Conservation (phyloP, 1,139 yeast species). For the Yamadazyma friedrichii region DNA sequence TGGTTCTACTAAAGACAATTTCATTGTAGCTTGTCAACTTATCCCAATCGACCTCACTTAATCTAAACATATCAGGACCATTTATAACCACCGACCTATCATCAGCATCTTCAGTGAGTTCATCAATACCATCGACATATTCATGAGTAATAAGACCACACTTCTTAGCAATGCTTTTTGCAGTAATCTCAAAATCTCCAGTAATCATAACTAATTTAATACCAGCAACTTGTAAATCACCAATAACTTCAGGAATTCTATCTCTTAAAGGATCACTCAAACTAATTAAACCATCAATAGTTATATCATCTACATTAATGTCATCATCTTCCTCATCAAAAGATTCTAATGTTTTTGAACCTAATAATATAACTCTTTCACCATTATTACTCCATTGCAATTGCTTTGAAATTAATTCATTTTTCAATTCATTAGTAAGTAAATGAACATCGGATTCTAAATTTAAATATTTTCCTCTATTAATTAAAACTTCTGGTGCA, state of each 20-base stretch:
- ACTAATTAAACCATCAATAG: constrained; percentile 45
- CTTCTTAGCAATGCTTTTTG: constrained; percentile 48
- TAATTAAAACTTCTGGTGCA: constrained; percentile 48
- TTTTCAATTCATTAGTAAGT: constrained; percentile 14
- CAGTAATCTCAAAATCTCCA: constrained; percentile 56
- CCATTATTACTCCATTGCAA: constrained; percentile 41
- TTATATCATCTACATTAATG: constrained; percentile 18
- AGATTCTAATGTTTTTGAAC: constrained; percentile 22
- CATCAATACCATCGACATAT: constrained; percentile 22
- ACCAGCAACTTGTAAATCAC: constrained; percentile 44
- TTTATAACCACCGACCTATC: constrained; percentile 31
- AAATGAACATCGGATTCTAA: neutral
- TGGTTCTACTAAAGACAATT: constrained; percentile 52
- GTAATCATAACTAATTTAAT: constrained; percentile 53
- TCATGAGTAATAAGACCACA: constrained; percentile 19
- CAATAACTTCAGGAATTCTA: constrained; percentile 38
- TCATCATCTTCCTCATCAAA: constrained; percentile 12
- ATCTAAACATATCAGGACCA: constrained; percentile 35
- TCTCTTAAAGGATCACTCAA: constrained; percentile 53
- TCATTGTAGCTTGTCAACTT: constrained; percentile 34
- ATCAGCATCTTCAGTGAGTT: constrained; percentile 12
- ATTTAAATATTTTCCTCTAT: constrained; percentile 24
- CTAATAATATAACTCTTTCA: constrained; percentile 45
- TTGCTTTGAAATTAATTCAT: constrained; percentile 28
- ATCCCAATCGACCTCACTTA: constrained; percentile 47